These are phyloP conservation scores for Dispira parvispora DNA, from an alignment of 192 early-diverging fungal species.

Conservation along the genomic window DNA sequence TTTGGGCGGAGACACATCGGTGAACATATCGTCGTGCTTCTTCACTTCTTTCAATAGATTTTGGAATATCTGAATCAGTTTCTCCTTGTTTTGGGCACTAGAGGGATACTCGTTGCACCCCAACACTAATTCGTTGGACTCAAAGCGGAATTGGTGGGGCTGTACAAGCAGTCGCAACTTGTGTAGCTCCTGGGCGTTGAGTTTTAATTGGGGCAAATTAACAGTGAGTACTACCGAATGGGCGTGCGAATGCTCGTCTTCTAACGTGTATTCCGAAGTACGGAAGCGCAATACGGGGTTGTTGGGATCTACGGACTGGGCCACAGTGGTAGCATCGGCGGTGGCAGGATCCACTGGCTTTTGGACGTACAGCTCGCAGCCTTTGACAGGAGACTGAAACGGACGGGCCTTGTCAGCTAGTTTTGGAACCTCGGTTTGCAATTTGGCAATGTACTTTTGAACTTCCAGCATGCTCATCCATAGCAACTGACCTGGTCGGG, in stretches of 20 bases:
- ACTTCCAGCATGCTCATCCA: conserved; percentile 3
- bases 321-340: neutral
- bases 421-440: neutral
- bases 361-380: neutral
- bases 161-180: conserved; percentile 3
- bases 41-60: neutral
- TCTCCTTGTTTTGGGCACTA: neutral
- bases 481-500: conserved; percentile 6
- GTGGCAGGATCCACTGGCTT: neutral
- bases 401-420: neutral
- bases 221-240: neutral
- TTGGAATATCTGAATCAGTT: neutral
- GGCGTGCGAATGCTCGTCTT: neutral
- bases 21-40: conserved; percentile 2
- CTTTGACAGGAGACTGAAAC: neutral
- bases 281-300: conserved; percentile 7
- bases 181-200: neutral
- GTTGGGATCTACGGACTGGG: neutral
- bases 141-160: neutral
- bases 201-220: neutral
- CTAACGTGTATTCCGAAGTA: neutral
- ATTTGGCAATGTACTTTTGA: conserved; percentile 2
- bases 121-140: conserved; percentile 1
- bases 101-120: neutral
- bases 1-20: conserved; percentile 1